Base-by-base conservation (phyloP, 2,329 filamentous ascomycete species). In the Exophiala oligosperma region DNA sequence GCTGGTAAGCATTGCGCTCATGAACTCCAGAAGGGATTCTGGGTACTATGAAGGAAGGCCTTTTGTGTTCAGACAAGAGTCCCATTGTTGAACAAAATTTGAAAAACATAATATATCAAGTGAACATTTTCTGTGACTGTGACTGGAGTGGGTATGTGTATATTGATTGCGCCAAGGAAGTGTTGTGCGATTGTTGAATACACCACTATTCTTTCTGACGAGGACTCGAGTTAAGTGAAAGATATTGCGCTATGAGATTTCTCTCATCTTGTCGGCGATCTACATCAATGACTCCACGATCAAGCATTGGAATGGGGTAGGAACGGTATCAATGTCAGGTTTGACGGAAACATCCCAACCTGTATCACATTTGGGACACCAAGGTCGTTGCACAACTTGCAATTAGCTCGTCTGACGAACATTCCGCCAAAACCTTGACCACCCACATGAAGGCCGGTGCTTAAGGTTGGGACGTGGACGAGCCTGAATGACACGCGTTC, bases 361-460 rank as follows among this genome's bases (percentile, higher is more conserved):
- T 91, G 41, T 88, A 91, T 68, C 80, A 87, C 57, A 83, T 90
- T 21, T 91, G 88, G 88, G 88, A 91, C 69, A 84, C 81, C 14
- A 54, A 81, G 82, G 57, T 83, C 73, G 70, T 82, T 82, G 56
- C 56, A 35, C 55, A 57, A 26, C 49, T 61, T 14, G 56, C 56
- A 1, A 44, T 49, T 29, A 53, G 54, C 11, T 70, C 72, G 4
- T 74, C 79, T 47, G 85, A 84, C 1, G 70, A 75, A 51, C 70
- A 69, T 43, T 89, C 85, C 81, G 83, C 86, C 1, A 74, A 76
- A 21, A 73, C 78, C 55, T 77, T 90, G 21, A 78, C 80, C 4
- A 64, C 46, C 1, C 49, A 54, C 3, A 61, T 61, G 47, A 49
- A 59, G 59, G 80, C 83, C 62, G 78, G 80, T 62, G 63, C 67